These are phyloP conservation scores for Albizia julibrissin DNA, from an alignment of 306 rosid genomes.

Conservation along the genomic window DNA sequence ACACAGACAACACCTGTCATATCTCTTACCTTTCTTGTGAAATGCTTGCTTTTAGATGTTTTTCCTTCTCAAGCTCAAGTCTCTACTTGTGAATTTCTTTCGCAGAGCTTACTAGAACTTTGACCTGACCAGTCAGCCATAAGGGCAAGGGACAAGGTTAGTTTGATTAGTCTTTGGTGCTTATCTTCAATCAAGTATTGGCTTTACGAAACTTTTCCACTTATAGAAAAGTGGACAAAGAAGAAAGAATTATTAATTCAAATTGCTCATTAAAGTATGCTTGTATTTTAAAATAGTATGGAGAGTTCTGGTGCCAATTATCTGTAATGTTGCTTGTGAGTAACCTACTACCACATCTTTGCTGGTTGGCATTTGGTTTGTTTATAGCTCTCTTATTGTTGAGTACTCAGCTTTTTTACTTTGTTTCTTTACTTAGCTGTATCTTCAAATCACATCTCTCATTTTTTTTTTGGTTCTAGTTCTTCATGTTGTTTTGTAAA, in stretches of 20 bases:
- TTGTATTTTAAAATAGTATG: conserved; percentile 33
- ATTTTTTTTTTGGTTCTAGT: no score
- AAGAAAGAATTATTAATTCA: conserved; percentile 29
- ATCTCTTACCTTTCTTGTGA: conserved; percentile 79
- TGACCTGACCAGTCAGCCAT: conserved; percentile 47
- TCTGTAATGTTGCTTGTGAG: conserved; percentile 66
- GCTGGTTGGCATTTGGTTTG: conserved; percentile 69
- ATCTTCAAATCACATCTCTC: no score
- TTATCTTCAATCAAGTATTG: conserved; percentile 27
- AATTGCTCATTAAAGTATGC: conserved; percentile 22
- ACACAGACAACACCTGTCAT: conserved; percentile 50
- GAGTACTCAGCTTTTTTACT: conserved; percentile 46
- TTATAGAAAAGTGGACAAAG: conserved; percentile 33
- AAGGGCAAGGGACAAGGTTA: conserved; percentile 56
- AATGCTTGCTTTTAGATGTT: conserved; percentile 38
- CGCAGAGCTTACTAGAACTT: conserved; percentile 58
- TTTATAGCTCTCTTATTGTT: conserved; percentile 42
- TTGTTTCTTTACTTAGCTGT: no score
- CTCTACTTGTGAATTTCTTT: conserved; percentile 38
- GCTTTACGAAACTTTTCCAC: conserved; percentile 25
- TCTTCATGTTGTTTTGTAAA: no score
- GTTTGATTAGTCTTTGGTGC: conserved; percentile 34
- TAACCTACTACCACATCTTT: conserved; percentile 72
- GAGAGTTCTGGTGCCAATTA: conserved; percentile 53
- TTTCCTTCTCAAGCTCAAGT: conserved; percentile 42